Base-by-base conservation (phyloP, 495 filamentous ascomycete genomes). In the Massariosphaeria phaeospora region DNA sequence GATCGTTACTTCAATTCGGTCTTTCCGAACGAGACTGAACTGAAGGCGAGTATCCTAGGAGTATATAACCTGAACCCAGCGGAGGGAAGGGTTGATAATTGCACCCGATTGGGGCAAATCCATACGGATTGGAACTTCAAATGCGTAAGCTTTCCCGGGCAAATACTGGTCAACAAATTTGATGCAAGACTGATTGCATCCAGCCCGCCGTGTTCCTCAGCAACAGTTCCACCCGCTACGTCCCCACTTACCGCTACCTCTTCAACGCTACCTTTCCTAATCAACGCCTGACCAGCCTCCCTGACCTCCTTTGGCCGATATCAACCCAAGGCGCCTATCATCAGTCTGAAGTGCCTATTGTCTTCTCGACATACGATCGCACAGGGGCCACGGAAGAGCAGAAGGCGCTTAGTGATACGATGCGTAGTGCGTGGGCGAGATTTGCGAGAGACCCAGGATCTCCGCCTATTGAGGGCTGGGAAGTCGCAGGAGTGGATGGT, bases 201-300 rank as follows among this genome's bases (percentile, higher is more conserved):
- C 13, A 48, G 46, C 46, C 46, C 3, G 15, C 46, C 12, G n/a
- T 48, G 2, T 38, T 35, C 17, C n/a, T 23, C 15, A n/a, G 42
- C 30, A 1, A 60, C 59, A 9, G 45, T 41, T 23, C 33, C 44
- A 17, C 44, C 47, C 4, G 65, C 17, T 40, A 40, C 2, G 38
- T 40, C n/a, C 12, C 3, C 6, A 18, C 18, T 21, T 40, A 9
- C 15, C 3, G 11, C 24, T 20, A 7, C 9, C 24, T 40, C 18
- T 72, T 64, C 57, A 72, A 72, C 47, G 63, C 65, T 11, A 61
- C 60, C 21, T 72, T 72, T 40, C 65, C 68, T 0, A 72, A 70
- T 52, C 56, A 29, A 25, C 45, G 56, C 21, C 24, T 40, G 2
- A 2, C 24, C 38, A 33, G n/a, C 31, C 40, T 59, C 13, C 34